A percentile compares a stretch with the other conserved stretches of the same genome.
phyloP scores from a whole-genome alignment of 495 filamentous ascomycete species.

The Penicillium macrosclerotiorum region DNA sequence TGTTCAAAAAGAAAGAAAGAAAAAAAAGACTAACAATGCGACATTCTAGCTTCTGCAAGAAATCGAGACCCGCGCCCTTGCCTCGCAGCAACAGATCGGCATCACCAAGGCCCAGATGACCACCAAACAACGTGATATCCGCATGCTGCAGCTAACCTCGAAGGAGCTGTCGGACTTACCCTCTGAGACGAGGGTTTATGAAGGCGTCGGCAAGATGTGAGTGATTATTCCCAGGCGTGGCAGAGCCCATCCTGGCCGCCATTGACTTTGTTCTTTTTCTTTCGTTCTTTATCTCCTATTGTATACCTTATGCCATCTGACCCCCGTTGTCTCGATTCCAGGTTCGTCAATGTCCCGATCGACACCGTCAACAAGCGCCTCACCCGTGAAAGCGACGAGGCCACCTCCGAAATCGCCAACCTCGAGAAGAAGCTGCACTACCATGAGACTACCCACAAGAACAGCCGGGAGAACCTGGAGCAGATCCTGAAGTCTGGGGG shows the following conservation, averaged over 20 bases:
- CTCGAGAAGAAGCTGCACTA: conserved; percentile 91
- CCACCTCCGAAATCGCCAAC: conserved; percentile 72
- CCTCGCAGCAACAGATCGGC: conserved; percentile 87
- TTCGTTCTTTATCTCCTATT: conserved; percentile 3
- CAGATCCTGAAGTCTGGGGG: conserved; percentile 68
- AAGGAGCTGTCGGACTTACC: conserved; percentile 78
- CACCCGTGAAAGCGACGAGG: conserved; percentile 67
- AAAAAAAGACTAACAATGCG: conserved; percentile 10
- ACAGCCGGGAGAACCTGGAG: conserved; percentile 85
- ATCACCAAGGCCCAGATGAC: conserved; percentile 83
- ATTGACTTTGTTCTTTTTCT: not conserved
- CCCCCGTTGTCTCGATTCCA: conserved; percentile 28
- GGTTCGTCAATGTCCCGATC: conserved; percentile 83
- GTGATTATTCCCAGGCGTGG: too few species aligned
- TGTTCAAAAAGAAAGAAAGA: too few species aligned
- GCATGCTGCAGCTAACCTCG: conserved; percentile 83
- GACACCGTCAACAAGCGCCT: conserved; percentile 72
- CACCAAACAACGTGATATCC: conserved; percentile 81
- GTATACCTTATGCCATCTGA: not conserved
- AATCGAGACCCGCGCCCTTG: conserved; percentile 83
- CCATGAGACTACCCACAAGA: conserved; percentile 91
- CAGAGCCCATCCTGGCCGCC: too few species aligned
- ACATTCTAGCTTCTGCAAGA: conserved; percentile 77
- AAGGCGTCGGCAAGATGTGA: conserved; percentile 96
- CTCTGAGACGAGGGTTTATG: conserved; percentile 80